Percentiles rank a stretch among this genome's conserved stretches.
Conservation (phyloP, 352 stramenopile species). For the Discostella stelligera region DNA sequence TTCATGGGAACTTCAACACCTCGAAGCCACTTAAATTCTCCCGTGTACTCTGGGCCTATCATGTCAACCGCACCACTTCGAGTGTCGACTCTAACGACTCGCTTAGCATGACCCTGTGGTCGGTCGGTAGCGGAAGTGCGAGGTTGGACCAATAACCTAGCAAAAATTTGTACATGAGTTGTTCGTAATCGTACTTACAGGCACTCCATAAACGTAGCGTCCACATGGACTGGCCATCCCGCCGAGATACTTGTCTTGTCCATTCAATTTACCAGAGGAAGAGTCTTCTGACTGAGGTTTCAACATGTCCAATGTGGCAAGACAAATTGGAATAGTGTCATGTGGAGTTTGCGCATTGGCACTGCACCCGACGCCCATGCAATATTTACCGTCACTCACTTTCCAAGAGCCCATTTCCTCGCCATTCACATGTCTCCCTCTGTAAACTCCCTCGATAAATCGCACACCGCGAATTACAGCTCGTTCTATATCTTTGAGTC, state of each 20-base stretch:
- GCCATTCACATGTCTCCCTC: constrained; percentile 16
- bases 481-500: constrained; percentile 34
- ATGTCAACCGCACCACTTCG: constrained; percentile 50
- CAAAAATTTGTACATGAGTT: no score
- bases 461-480: constrained; percentile 57
- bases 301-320: constrained; percentile 26
- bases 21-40: constrained; percentile 80
- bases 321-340: constrained; percentile 29
- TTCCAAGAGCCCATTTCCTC: constrained; percentile 18
- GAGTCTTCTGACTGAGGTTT: constrained; percentile 11
- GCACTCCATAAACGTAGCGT: constrained; percentile 70
- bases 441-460: constrained; percentile 44
- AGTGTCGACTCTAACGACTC: constrained; percentile 62
- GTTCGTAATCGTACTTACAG: constrained; percentile 1
- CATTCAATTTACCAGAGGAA: constrained; percentile 13
- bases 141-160: background rate
- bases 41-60: constrained; percentile 62
- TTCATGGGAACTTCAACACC: constrained; percentile 64
- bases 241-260: constrained; percentile 76
- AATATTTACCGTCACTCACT: constrained; percentile 21
- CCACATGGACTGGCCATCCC: constrained; percentile 68
- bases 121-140: background rate
- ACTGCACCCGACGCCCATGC: background rate
- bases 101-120: constrained; percentile 59
- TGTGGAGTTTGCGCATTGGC: background rate